phyloP scores from a whole-genome alignment of 345 rosid species.

The Streptanthus diversifolius region DNA sequence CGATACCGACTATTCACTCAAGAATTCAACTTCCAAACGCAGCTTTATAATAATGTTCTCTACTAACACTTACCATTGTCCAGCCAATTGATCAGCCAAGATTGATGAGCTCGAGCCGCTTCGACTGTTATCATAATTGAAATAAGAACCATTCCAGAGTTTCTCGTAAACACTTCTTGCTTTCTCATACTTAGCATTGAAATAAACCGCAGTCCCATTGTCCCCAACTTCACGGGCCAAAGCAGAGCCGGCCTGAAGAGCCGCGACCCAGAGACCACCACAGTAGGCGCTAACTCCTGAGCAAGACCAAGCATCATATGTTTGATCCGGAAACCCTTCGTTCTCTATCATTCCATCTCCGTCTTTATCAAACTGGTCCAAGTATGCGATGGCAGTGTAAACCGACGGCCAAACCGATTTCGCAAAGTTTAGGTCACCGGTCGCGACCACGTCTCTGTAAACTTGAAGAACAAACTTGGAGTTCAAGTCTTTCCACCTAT shows the following conservation, averaged over 20 bases:
- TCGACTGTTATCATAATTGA: constrained; percentile 54
- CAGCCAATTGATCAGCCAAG: constrained; percentile 80
- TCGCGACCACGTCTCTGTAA: constrained; percentile 59
- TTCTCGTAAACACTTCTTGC: constrained; percentile 55
- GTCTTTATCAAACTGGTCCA: constrained; percentile 82
- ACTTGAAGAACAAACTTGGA: constrained; percentile 75
- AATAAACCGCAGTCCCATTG: constrained; percentile 42
- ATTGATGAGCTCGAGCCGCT: constrained; percentile 53
- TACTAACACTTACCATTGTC: constrained; percentile 57
- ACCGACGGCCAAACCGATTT: constrained; percentile 72
- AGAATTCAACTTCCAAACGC: not conserved
- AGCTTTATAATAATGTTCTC: not conserved
- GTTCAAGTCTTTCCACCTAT: constrained; percentile 81
- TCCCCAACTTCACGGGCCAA: constrained; percentile 61
- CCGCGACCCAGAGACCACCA: constrained; percentile 83
- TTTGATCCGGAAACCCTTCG: constrained; percentile 82
- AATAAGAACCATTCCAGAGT: constrained; percentile 84
- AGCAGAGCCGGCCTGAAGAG: constrained; percentile 72
- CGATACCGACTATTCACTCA: not conserved
- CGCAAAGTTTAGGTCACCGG: constrained; percentile 60
- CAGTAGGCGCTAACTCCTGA: constrained; percentile 68
- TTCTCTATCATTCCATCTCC: constrained; percentile 85
- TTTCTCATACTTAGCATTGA: constrained; percentile 56
- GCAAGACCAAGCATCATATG: constrained; percentile 70
- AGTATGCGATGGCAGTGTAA: constrained; percentile 61